Percentiles rank a stretch among this genome's conserved stretches.
Evolutionary conservation across 805 yeast species (phyloP).

Genomic region (Saccharomycopsis amapae): DNA sequence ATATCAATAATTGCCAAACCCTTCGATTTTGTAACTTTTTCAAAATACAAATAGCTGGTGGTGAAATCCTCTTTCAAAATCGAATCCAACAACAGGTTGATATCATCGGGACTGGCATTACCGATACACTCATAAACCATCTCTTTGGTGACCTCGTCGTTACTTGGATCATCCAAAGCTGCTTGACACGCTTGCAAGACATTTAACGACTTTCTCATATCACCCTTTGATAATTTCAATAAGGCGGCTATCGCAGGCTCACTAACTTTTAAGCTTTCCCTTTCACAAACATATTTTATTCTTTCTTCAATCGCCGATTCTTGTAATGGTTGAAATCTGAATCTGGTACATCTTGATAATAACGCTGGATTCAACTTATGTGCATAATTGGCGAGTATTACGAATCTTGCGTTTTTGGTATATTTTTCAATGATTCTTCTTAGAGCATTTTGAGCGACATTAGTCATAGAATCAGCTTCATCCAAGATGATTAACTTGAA

Average conservation of each 20-base stretch:
- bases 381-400: conserved; percentile 91
- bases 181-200: conserved; percentile 93
- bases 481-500: conserved; percentile 89
- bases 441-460: conserved; percentile 77
- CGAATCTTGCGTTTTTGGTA: conserved; percentile 90
- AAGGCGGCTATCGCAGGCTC: conserved; percentile 59
- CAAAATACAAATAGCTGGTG: conserved; percentile 60
- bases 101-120: conserved; percentile 84
- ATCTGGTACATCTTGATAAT: conserved; percentile 89
- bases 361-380: conserved; percentile 95
- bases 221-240: conserved; percentile 76
- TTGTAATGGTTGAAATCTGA: conserved; percentile 80
- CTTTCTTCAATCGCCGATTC: conserved; percentile 62
- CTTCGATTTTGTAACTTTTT: conserved; percentile 55
- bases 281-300: conserved; percentile 57
- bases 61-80: conserved; percentile 86
- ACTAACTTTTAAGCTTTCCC: conserved; percentile 55
- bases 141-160: conserved; percentile 54
- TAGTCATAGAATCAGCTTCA: conserved; percentile 94
- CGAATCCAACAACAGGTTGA: conserved; percentile 67
- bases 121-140: conserved; percentile 94
- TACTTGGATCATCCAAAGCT: conserved; percentile 44
- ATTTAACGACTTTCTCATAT: conserved; percentile 91
- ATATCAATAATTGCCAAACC: conserved; percentile 90
- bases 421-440: conserved; percentile 81